Evolutionary conservation across 2,329 filamentous ascomycete species (phyloP).

Genomic region (Cladosporium sphaerospermum): DNA sequence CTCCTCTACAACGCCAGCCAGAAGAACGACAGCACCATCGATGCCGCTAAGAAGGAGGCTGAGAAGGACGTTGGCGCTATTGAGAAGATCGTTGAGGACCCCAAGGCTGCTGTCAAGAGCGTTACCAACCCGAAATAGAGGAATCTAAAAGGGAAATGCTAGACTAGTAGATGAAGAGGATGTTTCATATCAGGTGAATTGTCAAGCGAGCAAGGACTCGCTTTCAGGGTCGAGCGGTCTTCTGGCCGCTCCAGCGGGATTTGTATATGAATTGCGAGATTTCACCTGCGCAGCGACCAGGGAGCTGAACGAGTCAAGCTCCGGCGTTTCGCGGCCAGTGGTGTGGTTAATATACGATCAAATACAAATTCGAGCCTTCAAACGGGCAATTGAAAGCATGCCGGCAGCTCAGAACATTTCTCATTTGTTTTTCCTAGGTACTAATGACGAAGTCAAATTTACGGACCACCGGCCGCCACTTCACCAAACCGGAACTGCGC

Average conservation of each 20-base stretch:
- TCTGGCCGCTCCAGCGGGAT: background rate
- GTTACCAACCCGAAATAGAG: conserved; percentile 12
- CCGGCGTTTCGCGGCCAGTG: too few species aligned
- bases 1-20: conserved; percentile 56
- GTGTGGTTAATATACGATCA: conserved; percentile 3
- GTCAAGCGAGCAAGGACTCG: too few species aligned
- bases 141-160: background rate
- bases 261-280: conserved; percentile 7
- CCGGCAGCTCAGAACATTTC: too few species aligned
- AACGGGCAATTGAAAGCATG: too few species aligned
- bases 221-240: too few species aligned
- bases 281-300: background rate
- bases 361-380: background rate
- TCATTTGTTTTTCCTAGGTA: too few species aligned
- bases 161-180: background rate
- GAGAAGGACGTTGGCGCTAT: conserved; percentile 27
- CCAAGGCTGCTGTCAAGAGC: conserved; percentile 12
- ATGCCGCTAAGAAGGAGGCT: conserved; percentile 32
- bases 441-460: too few species aligned
- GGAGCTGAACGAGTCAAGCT: background rate
- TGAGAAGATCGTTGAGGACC: conserved; percentile 32
- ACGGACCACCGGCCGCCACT: conserved; percentile 2
- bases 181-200: too few species aligned
- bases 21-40: conserved; percentile 48
- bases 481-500: conserved; percentile 30